Evolutionary conservation across 2,329 filamentous ascomycete species (phyloP), one percentile per base, ranked within the genome.

Genomic region (Fusarium drepaniforme): DNA sequence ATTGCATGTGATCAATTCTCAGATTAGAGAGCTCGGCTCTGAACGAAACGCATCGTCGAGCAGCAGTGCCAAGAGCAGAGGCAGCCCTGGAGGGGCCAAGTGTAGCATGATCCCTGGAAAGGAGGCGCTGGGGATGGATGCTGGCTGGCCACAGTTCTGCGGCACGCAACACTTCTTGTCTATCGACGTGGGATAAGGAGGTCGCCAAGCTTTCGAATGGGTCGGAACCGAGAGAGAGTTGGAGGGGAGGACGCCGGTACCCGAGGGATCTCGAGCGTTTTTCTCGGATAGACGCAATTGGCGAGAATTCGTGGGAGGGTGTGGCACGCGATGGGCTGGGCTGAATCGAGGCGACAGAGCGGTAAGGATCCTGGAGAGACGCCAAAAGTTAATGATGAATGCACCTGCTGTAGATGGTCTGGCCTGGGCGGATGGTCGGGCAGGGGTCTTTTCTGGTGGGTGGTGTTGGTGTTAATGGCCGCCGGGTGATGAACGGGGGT

Each of bases 331-430:
- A 56, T 56, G 51, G 51, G 23, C 44, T 57, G 64, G 68, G 69
- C 68, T 71, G 57, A 67, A 67, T 59, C 46, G 51, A 68, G 68
- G 69, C 68, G 51, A 69, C 69, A 70, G 72, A 70, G 66, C 69
- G 61, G 61, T 25, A 56, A 56, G 61, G 33, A 38, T 51, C 23
- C 38, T 44, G 58, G 64, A 69, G 58, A 69, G 30, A 59, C 33
- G 40, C 53, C 59, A 40, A 75, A 73, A 65, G 66, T 75, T 59
- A 73, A 57, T 33, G 16, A 35, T 33, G 13, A 15, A 57, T 71
- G 63, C 72, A 75, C 73, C 72, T 73, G 51, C 73, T 75, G 33
- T 53, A 75, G 66, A 67, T 63, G 72, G 72, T 72, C 62, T 75
- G 73, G 61, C 44, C 33, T 58, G 67, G 33, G 53, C 58, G 38